Base-by-base conservation (phyloP, 164 flowering plant species). In the Saururus chinensis region DNA sequence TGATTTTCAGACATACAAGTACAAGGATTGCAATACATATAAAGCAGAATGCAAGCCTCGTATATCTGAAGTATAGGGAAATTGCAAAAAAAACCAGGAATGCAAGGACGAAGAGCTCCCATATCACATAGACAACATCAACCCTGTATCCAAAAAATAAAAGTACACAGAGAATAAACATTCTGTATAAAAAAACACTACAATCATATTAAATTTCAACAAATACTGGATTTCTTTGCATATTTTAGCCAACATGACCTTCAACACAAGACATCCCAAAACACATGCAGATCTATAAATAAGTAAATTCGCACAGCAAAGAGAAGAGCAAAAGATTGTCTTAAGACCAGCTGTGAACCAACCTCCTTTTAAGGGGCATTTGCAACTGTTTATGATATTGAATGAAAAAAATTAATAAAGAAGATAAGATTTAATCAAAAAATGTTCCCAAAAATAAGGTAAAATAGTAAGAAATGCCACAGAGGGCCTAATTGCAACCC, bases 91-190 rank as follows among this genome's bases (percentile, higher is more conserved):
- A 83, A 59, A 93, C 95, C 74, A 93, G 68, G 77, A 85, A 82
- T 4, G 97, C 86, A 49, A 93, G 78, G 67, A 84, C 82, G 9
- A 87, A 67, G 20, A 93, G 92, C 70, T 93, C 99, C 97, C 96
- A 90, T 79, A 85, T 75, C 51, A 93, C 97, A 42, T 81, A 92
- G 67, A 88, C 65, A 57, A 85, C 95, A 71, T 93, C 98, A 68
- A 84, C 90, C 96, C 98, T 93, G 91, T 83, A 81, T 57, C 66
- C 59, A 75, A 4, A 64, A 56, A 69, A 26, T 19, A 21, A n/a
- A 53, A 53, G 20, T 6, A 53, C 23, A 53, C 9, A 12, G 21
- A n/a, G 5, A 53, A n/a, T 0, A 17, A 23, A 19, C n/a, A n/a
- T n/a, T n/a, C n/a, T n/a, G 23, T n/a, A 53, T 19, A 6, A 17